Conservation (phyloP, 2,329 filamentous ascomycete genomes). For the Epichloe glyceriae region DNA sequence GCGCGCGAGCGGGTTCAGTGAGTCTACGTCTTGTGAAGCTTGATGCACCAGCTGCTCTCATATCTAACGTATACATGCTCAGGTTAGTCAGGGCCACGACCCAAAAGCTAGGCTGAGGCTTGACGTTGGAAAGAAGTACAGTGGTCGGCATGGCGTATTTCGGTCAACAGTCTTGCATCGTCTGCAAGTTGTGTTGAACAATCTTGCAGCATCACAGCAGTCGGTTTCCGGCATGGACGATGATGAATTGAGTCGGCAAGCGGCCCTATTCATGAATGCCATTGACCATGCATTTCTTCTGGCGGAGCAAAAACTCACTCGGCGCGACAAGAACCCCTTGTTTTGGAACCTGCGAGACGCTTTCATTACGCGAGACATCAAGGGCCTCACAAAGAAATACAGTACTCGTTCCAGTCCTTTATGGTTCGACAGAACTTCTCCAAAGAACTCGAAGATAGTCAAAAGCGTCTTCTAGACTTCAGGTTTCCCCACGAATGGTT, state of each 20-base stretch:
- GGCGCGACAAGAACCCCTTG: constrained; percentile 34
- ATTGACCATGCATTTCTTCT: constrained; percentile 32
- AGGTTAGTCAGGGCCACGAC: constrained; percentile 23
- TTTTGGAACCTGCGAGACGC: constrained; percentile 47
- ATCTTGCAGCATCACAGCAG: constrained; percentile 13
- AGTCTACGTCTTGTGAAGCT: constrained; percentile 4
- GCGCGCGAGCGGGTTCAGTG: constrained; percentile 15
- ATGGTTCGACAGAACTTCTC: constrained; percentile 46
- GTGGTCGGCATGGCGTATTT: constrained; percentile 20
- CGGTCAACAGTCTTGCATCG: constrained; percentile 21
- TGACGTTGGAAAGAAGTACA: constrained; percentile 12
- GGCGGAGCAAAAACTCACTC: constrained; percentile 26
- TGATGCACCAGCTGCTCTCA: background rate
- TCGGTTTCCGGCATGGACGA: constrained; percentile 17
- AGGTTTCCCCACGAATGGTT: constrained; percentile 91
- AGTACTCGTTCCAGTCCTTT: constrained; percentile 56
- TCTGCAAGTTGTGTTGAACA: constrained; percentile 23
- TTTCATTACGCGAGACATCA: constrained; percentile 40
- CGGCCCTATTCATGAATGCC: constrained; percentile 30
- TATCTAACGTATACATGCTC: background rate
- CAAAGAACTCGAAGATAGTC: constrained; percentile 40
- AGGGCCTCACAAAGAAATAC: constrained; percentile 44
- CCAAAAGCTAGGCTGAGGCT: constrained; percentile 20
- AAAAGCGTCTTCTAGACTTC: constrained; percentile 61
- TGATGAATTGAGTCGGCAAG: constrained; percentile 31